Evolutionary conservation across 441 rosid genomes (phyloP), one percentile per base, ranked within the genome.

Genomic region (Breynia disticha): DNA sequence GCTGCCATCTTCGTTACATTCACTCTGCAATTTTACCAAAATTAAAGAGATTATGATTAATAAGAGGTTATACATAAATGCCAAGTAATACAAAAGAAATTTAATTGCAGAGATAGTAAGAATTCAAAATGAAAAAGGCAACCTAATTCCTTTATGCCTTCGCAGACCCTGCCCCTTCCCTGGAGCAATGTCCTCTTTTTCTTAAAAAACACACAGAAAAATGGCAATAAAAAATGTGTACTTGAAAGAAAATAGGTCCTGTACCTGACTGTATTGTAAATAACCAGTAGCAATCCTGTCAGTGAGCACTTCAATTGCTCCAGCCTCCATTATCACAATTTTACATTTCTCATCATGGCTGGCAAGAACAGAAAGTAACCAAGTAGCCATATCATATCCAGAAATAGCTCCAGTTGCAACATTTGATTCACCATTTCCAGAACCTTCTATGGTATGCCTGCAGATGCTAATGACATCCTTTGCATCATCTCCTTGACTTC

Each of bases 281-380:
- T 69, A 77, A 65, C 82, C 76, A 59, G 69, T 64, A 49, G 85
- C 72, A 49, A 90, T 86, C 72, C 86, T 81, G 69, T 86, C 88
- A 0, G 95, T 86, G 37, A 95, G 80, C 68, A 80, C 83, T 74
- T 90, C 97, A 57, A 95, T 61, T 24, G 93, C 98, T 64, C 90
- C 99, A 53, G 98, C 81, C 67, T 90, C 98, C 98, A 95, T 70
- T 69, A 95, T 86, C 45, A 74, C 82, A 53, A 60, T 76, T 82
- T 78, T 87, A 66, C 86, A 80, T 72, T 78, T 86, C 71, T 76
- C 95, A 67, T 86, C 93, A 54, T 81, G 93, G 72, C 97, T 82
- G 16, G 99, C 91, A 74, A 95, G 94, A 67, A 95, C 80, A n/a
- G 95, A 80, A 16, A 94, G 95, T 47, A 94, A 77, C 96, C 96